Conservation (phyloP, 805 yeast species). For the Yarrowia sp. region DNA sequence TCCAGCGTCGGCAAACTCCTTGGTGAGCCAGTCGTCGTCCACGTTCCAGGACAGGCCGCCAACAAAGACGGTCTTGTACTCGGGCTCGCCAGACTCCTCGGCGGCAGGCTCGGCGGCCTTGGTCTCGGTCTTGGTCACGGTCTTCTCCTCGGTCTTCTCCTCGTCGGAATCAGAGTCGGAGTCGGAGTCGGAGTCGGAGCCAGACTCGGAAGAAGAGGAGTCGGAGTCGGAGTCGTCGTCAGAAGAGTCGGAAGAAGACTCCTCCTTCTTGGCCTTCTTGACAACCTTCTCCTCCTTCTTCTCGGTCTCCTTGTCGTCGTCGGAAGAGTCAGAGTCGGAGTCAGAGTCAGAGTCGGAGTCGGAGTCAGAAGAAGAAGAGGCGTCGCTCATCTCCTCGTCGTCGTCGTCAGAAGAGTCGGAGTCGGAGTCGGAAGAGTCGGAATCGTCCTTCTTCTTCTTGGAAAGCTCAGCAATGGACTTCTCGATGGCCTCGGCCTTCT, state of each 20-base stretch:
- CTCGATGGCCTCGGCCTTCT: slow-evolving; percentile 35
- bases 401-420: slow-evolving; percentile 41
- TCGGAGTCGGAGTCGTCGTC: slow-evolving; percentile 47
- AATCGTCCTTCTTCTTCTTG: slow-evolving; percentile 43
- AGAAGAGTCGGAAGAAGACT: slow-evolving; percentile 44
- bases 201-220: slow-evolving; percentile 45
- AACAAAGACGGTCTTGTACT: slow-evolving; percentile 87
- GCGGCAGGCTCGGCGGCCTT: slow-evolving; percentile 47
- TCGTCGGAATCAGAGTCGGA: slow-evolving; percentile 52
- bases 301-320: slow-evolving; percentile 35
- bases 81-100: slow-evolving; percentile 49
- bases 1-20: slow-evolving; percentile 78
- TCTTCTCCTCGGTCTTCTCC: slow-evolving; percentile 59
- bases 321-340: slow-evolving; percentile 43
- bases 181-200: slow-evolving; percentile 46
- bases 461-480: slow-evolving; percentile 36
- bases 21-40: slow-evolving; percentile 91
- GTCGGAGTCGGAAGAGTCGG: slow-evolving; percentile 43
- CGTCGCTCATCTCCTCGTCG: slow-evolving; percentile 49
- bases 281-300: slow-evolving; percentile 64
- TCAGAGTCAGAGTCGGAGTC: slow-evolving; percentile 45
- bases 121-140: slow-evolving; percentile 49
- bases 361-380: slow-evolving; percentile 47
- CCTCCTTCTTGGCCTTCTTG: slow-evolving; percentile 56
- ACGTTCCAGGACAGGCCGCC: slow-evolving; percentile 98